Conservation (phyloP, 1,284 basidiomycete genomes). For the Earliella scabrosa region DNA sequence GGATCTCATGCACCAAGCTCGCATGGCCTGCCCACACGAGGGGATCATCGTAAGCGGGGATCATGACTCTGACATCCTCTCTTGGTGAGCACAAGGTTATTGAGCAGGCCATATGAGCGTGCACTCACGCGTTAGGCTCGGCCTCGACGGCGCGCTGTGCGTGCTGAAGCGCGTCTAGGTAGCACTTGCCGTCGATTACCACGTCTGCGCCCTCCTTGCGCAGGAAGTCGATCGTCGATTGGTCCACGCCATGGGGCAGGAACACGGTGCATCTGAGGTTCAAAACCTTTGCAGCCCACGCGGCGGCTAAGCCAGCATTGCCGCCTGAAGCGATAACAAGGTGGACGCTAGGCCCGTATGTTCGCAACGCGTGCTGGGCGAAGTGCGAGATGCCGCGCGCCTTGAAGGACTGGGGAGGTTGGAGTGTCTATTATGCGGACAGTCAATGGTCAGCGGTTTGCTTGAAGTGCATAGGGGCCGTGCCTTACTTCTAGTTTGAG, state of each 20-base stretch:
- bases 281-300: conserved; percentile 60
- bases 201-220: conserved; percentile 58
- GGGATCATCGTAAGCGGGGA: conserved; percentile 72
- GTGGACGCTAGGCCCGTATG: conserved; percentile 56
- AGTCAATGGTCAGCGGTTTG: neutral
- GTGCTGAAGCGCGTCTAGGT: conserved; percentile 56
- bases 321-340: conserved; percentile 73
- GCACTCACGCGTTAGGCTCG: conserved; percentile 61
- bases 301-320: conserved; percentile 74
- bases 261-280: conserved; percentile 67
- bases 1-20: conserved; percentile 69
- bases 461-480: neutral
- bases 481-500: conserved; percentile 67
- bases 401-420: conserved; percentile 78
- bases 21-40: conserved; percentile 74
- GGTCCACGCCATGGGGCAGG: conserved; percentile 56
- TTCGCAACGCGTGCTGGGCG: conserved; percentile 52
- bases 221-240: conserved; percentile 53
- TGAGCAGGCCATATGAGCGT: too few species aligned
- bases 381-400: conserved; percentile 71
- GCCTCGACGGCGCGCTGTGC: conserved; percentile 48
- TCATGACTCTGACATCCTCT: conserved; percentile 54
- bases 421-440: conserved; percentile 60
- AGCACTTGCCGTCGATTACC: conserved; percentile 55
- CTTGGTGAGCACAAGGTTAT: neutral